Evolutionary conservation across 2,329 filamentous ascomycete genomes (phyloP).

Genomic region (Pestalotiopsis sp.): DNA sequence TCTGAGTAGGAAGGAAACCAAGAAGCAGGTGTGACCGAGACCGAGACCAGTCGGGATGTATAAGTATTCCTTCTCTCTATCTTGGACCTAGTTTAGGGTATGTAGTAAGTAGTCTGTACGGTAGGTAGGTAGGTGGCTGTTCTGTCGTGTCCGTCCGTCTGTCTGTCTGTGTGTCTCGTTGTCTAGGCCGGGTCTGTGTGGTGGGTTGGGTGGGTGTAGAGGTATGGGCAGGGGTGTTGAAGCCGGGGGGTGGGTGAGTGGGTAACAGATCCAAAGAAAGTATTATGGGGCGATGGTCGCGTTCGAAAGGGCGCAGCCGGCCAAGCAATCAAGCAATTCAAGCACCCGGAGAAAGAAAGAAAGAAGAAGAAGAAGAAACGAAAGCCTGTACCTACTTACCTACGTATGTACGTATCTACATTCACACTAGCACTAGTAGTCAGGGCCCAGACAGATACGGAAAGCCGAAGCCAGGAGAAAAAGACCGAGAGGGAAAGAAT

Average conservation of each 20-base stretch:
- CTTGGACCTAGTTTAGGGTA: too few relatives aligned
- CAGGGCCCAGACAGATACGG: not conserved
- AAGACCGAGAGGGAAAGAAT: not conserved
- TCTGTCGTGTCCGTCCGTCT: too few relatives aligned
- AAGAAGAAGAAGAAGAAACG: not conserved
- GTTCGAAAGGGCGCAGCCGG: conserved; percentile 9
- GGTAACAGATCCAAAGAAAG: conserved; percentile 11
- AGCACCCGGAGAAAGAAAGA: not conserved
- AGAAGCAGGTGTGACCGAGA: conserved; percentile 17
- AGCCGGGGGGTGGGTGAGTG: not conserved
- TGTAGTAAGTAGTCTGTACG: conserved; percentile 7
- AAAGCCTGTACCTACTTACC: not conserved
- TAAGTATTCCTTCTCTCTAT: conserved; percentile 15
- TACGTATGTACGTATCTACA: not conserved
- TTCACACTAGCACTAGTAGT: not conserved
- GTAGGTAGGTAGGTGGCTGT: not conserved
- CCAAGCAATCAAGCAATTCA: too few relatives aligned
- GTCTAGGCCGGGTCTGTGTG: too few relatives aligned
- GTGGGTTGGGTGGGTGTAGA: too few relatives aligned
- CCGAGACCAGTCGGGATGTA: conserved; percentile 26
- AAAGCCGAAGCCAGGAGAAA: not conserved
- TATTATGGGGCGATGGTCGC: conserved; percentile 14
- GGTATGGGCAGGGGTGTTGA: too few relatives aligned
- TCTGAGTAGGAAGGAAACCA: conserved; percentile 19
- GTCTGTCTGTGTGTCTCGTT: too few relatives aligned